Evolutionary conservation across 2,329 filamentous ascomycete genomes (phyloP).

Genomic region (Tolypocladium capitatum): DNA sequence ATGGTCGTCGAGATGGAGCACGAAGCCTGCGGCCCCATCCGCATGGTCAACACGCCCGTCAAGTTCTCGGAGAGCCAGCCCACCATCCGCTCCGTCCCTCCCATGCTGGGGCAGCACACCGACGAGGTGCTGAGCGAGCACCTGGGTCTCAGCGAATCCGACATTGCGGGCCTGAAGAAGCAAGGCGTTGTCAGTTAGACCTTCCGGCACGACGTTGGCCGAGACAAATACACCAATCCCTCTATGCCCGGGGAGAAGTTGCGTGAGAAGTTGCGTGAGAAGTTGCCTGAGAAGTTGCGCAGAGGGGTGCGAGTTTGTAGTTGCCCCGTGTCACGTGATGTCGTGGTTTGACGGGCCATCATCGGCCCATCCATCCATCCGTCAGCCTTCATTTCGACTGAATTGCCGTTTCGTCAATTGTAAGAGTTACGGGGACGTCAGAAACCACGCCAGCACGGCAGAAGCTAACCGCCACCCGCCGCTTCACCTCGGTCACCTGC

Average conservation of each 20-base stretch:
- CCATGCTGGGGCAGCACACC: constrained; percentile 78
- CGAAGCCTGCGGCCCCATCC: constrained; percentile 67
- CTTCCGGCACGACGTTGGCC: background rate
- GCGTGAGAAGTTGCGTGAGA: too few relatives aligned
- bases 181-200: constrained; percentile 52
- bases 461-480: too few relatives aligned
- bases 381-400: background rate
- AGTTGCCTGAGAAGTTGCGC: background rate
- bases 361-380: background rate
- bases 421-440: background rate
- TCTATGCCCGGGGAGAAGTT: too few relatives aligned
- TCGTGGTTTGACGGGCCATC: background rate
- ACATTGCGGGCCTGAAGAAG: constrained; percentile 49
- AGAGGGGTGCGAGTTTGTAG: too few relatives aligned
- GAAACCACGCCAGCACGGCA: background rate
- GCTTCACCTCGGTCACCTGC: background rate
- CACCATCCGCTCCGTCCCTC: constrained; percentile 63
- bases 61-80: constrained; percentile 82
- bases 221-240: background rate
- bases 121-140: constrained; percentile 57
- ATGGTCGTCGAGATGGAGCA: constrained; percentile 91
- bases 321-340: background rate
- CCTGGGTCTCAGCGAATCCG: constrained; percentile 42
- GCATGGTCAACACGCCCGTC: constrained; percentile 84
- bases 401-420: background rate